Base-by-base conservation (phyloP, 106 monocot genomes). In the Iris macrosiphon region DNA sequence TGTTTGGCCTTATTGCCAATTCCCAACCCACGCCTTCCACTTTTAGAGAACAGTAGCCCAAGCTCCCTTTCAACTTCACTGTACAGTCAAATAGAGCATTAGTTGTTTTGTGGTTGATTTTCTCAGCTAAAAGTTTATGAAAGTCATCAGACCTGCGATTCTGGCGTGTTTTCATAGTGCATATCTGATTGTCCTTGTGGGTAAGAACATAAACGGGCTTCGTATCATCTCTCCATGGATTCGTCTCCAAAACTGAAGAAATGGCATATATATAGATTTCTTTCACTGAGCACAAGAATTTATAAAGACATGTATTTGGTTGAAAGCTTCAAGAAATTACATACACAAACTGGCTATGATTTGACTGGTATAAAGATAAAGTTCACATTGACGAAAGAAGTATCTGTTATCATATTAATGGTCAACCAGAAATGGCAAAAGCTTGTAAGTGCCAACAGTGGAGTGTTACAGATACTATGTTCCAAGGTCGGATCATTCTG, bases 21-120 rank as follows among this genome's bases (percentile, higher is more conserved):
- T 31, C 54, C 65, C 17, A 64, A 57, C 35, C 70, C 71, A 38
- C 64, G 45, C 46, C 70, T 93, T 69, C 67, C 73, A 22, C 85
- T 55, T 69, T 63, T 81, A 28, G 88, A 81, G 51, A 98, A 98
- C 24, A 98, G 61, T 39, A 87, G 48, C 5, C 80, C 86, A 49
- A 98, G 80, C 57, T 98, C 96, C 72, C 70, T 82, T 74, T 98
- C 96, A 28, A 98, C 96, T 68, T 90, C 96, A 72, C 96, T 90
- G 72, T 40, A 73, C 8, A 49, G 39, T 42, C 38, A 10, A 45
- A 27, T 19, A 59, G 12, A 50, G 31, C 31, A 34, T 20, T 43
- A 13, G 41, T 58, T 58, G 41, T 17, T 58, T 24, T 1, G 7
- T 55, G 7, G 41, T 21, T 5, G 35, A 40, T 27, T 6, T 18